These are phyloP conservation scores for Leccinum rimulosum DNA, from an alignment of 768 basidiomycete genomes.

Conservation along the genomic window DNA sequence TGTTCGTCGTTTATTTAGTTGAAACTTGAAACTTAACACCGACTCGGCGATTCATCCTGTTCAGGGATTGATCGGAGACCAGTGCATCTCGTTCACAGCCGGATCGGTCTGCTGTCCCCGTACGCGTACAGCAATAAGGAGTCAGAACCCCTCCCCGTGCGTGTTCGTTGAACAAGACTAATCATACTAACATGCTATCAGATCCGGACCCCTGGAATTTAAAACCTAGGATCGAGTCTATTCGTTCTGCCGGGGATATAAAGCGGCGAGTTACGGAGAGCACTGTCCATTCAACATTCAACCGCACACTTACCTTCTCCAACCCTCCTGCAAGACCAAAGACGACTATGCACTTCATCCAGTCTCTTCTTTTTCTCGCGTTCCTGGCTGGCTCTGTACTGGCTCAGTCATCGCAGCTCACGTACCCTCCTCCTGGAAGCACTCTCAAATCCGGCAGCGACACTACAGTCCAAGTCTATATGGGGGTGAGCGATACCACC, in stretches of 20 bases:
- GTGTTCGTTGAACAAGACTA: neutral
- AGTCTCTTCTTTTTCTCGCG: slow-evolving; percentile 13
- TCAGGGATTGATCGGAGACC: neutral
- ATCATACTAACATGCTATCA: neutral
- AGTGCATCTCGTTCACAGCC: too few species aligned
- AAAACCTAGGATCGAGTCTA: neutral
- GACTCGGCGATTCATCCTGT: neutral
- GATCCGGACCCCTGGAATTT: neutral
- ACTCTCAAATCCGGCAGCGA: slow-evolving; percentile 9
- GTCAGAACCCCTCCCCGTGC: neutral
- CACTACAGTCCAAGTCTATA: slow-evolving; percentile 15
- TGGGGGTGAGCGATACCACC: slow-evolving; percentile 14
- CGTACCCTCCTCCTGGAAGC: slow-evolving; percentile 7
- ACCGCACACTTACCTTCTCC: neutral
- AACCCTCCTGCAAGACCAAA: neutral
- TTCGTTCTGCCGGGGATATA: slow-evolving; percentile 10
- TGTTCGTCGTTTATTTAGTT: too few species aligned
- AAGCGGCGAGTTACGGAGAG: slow-evolving; percentile 4
- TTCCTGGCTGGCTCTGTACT: slow-evolving; percentile 11
- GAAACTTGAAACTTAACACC: too few species aligned
- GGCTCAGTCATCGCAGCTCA: slow-evolving; percentile 16
- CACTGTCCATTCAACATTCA: neutral
- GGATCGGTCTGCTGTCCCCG: neutral
- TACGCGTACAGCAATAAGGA: neutral
- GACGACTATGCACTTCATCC: slow-evolving; percentile 18